These are phyloP conservation scores for Verticillium nonalfalfae DNA, from an alignment of 2,329 filamentous ascomycete species.

Conservation along the genomic window DNA sequence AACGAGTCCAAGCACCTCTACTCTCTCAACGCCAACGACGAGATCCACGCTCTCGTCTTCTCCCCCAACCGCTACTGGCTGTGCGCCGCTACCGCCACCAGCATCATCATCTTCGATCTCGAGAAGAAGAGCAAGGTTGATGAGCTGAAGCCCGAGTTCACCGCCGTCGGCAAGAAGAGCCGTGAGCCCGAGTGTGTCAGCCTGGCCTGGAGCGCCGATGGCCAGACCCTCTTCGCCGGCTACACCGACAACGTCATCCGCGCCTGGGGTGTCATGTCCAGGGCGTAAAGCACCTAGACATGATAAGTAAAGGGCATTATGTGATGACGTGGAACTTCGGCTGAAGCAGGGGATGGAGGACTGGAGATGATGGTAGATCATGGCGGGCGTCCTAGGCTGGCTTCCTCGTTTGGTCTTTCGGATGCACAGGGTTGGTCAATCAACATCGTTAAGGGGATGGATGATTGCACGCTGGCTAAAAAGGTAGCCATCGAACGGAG, in stretches of 20 bases:
- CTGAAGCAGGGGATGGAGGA: slow-evolving; percentile 8
- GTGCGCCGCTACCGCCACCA: slow-evolving; percentile 92
- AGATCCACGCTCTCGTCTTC: slow-evolving; percentile 99
- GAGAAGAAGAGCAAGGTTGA: slow-evolving; percentile 99
- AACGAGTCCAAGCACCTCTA: slow-evolving; percentile 99
- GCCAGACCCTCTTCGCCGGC: slow-evolving; percentile 98
- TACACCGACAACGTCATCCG: slow-evolving; percentile 99
- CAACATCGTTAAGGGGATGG: slow-evolving; percentile 14
- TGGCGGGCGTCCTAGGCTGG: slow-evolving; percentile 40
- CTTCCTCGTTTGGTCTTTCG: slow-evolving; percentile 39
- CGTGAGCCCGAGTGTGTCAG: slow-evolving; percentile 96
- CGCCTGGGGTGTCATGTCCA: slow-evolving; percentile 95
- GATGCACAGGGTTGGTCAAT: slow-evolving; percentile 24
- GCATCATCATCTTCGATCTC: slow-evolving; percentile 99
- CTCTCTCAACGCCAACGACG: slow-evolving; percentile 97
- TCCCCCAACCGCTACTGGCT: slow-evolving; percentile 99
- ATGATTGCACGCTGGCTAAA: slow-evolving; percentile 23
- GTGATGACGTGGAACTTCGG: slow-evolving; percentile 8
- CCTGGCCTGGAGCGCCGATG: slow-evolving; percentile 96
- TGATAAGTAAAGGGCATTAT: slow-evolving; percentile 7
- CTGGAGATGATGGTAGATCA: slow-evolving; percentile 29
- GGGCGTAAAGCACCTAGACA: slow-evolving; percentile 53
- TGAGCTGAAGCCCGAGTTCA: slow-evolving; percentile 98
- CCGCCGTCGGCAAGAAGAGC: slow-evolving; percentile 96
- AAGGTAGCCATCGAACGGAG: slow-evolving; percentile 29